Evolutionary conservation across 495 filamentous ascomycete species (phyloP), one percentile per base, ranked within the genome.

Genomic region (Penicillium soppii): DNA sequence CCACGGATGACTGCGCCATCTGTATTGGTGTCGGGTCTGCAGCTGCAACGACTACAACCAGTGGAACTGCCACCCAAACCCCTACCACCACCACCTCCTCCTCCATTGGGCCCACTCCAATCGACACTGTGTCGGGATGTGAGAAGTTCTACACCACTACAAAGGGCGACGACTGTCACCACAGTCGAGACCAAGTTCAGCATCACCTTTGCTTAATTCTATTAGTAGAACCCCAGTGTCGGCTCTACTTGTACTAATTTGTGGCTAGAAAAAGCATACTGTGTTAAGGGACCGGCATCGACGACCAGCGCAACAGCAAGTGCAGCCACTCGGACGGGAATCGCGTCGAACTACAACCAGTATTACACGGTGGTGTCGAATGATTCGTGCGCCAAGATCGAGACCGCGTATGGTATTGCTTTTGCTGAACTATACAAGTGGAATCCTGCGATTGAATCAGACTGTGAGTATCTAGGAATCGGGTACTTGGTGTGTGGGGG

Each of bases 311-410:
- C 25, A 27, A 27, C 25, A 27, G 25, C 25, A 27, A 27, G 2
- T n/a, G 50, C 27, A 3, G 40, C 50, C 13, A 45, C 27, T 15
- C 27, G 38, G 35, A 45, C 29, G 7, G 40, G 50, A 30, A 45
- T 52, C 7, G 41, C 41, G 27, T 13, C 40, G 2, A 69, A 66
- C 48, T 77, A 70, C 55, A 65, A 68, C 35, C 52, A 44, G n/a
- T 72, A 61, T 45, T 59, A 73, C 53, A 41, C 62, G 10, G 72
- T 70, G 9, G 30, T 46, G 37, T 19, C 15, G 8, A 68, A 66
- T 22, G 70, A 74, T 47, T 47, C 25, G 19, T 77, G 73, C 49
- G 49, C 20, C n/a, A 36, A 36, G 10, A 69, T 77, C 22, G 65
- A 68, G 29, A 29, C 53, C 1, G 51, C 41, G 10, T 19, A 47